Percentiles rank a stretch among this genome's conserved stretches.
Conservation (phyloP, 1,139 yeast genomes). For the Yamadazyma sp. region DNA sequence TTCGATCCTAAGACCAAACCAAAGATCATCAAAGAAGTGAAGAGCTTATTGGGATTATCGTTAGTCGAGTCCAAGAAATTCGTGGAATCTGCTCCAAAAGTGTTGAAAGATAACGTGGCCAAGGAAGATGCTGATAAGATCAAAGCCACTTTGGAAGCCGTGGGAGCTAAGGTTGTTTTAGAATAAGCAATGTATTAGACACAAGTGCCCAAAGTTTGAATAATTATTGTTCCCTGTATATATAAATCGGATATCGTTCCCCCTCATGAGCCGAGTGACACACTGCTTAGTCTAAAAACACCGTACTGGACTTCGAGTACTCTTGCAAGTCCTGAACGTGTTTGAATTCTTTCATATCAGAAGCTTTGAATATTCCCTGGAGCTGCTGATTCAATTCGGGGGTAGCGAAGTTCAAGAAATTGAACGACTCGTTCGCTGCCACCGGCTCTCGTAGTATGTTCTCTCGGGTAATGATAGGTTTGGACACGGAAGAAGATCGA, state of each 20-base stretch:
- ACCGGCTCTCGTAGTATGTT: constrained; percentile 12
- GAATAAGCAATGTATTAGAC: constrained; percentile 69
- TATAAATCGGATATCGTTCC: background rate
- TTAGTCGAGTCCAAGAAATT: constrained; percentile 96
- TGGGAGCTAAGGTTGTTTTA: constrained; percentile 89
- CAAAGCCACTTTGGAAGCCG: constrained; percentile 87
- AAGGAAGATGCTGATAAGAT: constrained; percentile 92
- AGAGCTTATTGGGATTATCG: constrained; percentile 85
- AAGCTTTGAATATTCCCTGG: background rate
- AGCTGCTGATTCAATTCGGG: constrained; percentile 11
- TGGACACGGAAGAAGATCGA: constrained; percentile 10
- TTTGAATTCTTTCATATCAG: constrained; percentile 1
- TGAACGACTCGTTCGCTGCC: constrained; percentile 4
- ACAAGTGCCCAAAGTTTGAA: background rate
- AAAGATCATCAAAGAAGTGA: constrained; percentile 95
- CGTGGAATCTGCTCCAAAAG: constrained; percentile 96
- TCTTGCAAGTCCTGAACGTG: constrained; percentile 3
- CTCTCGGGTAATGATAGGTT: constrained; percentile 14
- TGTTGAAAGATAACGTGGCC: constrained; percentile 79
- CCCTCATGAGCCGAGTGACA: background rate
- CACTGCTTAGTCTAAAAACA: constrained; percentile 6
- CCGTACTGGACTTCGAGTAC: constrained; percentile 7
- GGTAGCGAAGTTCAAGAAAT: constrained; percentile 10
- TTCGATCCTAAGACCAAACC: constrained; percentile 96
- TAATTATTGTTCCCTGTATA: constrained; percentile 17